A percentile compares a stretch with the other conserved stretches of the same genome.
phyloP scores from a whole-genome alignment of 179 eudicot genomes.

The Gypsophila paniculata region DNA sequence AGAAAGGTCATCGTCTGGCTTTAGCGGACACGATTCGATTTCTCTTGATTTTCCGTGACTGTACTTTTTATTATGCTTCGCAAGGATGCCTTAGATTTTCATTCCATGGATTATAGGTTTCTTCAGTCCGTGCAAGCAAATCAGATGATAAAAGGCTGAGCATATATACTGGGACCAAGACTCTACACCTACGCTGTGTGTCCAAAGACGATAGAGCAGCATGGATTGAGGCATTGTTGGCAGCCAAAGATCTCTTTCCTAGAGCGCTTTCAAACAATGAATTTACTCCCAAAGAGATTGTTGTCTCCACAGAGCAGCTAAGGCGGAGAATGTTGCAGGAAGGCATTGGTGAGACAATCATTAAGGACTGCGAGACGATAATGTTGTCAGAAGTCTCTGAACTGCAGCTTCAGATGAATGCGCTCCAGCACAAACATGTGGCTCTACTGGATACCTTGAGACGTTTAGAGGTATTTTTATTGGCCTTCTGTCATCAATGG shows the following conservation, averaged over 20 bases:
- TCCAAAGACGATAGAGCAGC: constrained; percentile 81
- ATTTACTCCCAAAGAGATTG: constrained; percentile 62
- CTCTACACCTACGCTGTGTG: constrained; percentile 87
- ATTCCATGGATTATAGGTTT: constrained; percentile 49
- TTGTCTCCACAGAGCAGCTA: constrained; percentile 82
- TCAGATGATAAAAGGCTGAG: constrained; percentile 91
- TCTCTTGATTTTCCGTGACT: not conserved
- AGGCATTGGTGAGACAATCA: constrained; percentile 55
- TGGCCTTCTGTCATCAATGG: not conserved
- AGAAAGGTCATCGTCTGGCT: not conserved
- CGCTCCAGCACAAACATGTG: constrained; percentile 64
- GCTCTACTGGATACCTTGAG: constrained; percentile 65
- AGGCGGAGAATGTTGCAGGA: constrained; percentile 64
- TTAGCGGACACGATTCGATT: not conserved
- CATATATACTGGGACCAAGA: constrained; percentile 86
- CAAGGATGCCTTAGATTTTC: constrained; percentile 15
- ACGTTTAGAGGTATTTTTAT: constrained; percentile 63
- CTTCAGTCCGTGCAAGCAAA: constrained; percentile 94
- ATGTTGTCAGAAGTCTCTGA: constrained; percentile 74
- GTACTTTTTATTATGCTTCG: constrained; percentile 14
- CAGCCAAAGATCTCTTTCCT: constrained; percentile 88
- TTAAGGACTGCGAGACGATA: constrained; percentile 82
- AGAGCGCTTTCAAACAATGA: constrained; percentile 57
- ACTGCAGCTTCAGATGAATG: constrained; percentile 63
- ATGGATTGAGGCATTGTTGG: constrained; percentile 82